Conservation (phyloP, 345 rosid species). For the Brassica cretica region DNA sequence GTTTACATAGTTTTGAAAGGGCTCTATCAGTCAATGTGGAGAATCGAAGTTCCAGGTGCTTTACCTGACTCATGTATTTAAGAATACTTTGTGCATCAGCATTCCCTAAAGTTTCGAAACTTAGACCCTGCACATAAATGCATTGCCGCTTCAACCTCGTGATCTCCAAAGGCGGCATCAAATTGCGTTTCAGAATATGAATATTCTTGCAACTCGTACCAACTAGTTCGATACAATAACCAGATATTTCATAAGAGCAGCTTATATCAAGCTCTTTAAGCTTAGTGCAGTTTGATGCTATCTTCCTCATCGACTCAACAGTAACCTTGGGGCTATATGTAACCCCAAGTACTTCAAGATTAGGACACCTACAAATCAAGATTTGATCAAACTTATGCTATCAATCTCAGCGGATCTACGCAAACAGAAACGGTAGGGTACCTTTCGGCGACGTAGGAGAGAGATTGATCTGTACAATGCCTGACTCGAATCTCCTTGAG, state of each 20-base stretch:
- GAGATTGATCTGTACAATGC: slow-evolving; percentile 50
- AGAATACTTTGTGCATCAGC: slow-evolving; percentile 51
- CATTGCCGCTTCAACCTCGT: slow-evolving; percentile 37
- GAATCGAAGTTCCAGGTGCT: slow-evolving; percentile 62
- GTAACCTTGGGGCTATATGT: slow-evolving; percentile 61
- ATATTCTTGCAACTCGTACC: slow-evolving; percentile 63
- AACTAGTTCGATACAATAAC: slow-evolving; percentile 24
- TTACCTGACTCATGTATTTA: slow-evolving; percentile 50
- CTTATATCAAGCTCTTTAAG: slow-evolving; percentile 44
- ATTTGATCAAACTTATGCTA: neutral
- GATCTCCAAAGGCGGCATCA: slow-evolving; percentile 46
- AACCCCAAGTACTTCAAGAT: slow-evolving; percentile 58
- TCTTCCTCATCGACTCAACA: slow-evolving; percentile 44
- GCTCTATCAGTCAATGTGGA: slow-evolving; percentile 52
- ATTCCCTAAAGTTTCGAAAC: slow-evolving; percentile 47
- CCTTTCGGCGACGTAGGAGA: slow-evolving; percentile 61
- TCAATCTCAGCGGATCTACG: neutral
- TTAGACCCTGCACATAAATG: slow-evolving; percentile 49
- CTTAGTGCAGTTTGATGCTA: slow-evolving; percentile 54
- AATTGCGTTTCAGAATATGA: slow-evolving; percentile 52
- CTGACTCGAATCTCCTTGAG: slow-evolving; percentile 55
- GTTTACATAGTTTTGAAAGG: slow-evolving; percentile 46
- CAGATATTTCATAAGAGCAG: slow-evolving; percentile 63
- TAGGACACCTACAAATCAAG: slow-evolving; percentile 46
- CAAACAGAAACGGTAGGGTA: slow-evolving; percentile 11